phyloP scores from a whole-genome alignment of 2,329 filamentous ascomycete species.

The Botrytis medusae region DNA sequence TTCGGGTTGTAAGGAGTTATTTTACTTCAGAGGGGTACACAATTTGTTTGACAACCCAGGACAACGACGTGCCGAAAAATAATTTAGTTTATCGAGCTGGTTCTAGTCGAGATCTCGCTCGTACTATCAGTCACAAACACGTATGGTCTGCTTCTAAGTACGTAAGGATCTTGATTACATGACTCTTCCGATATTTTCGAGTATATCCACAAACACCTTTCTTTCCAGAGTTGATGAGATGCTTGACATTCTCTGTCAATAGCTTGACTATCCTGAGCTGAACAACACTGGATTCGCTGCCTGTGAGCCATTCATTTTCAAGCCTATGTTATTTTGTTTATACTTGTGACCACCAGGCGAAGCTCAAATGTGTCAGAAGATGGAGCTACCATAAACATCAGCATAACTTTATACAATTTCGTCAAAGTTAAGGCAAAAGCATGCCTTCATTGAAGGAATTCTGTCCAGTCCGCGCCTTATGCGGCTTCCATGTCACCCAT shows the following conservation, averaged over 20 bases:
- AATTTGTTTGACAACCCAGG: background rate
- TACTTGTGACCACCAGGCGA: background rate
- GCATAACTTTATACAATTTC: background rate
- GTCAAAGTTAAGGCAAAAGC: background rate
- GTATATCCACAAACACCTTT: background rate
- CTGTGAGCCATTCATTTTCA: background rate
- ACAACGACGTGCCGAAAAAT: background rate
- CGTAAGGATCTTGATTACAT: background rate
- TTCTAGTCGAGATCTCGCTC: background rate
- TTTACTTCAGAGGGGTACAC: background rate
- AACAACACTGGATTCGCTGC: background rate
- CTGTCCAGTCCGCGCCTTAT: background rate
- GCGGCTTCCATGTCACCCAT: background rate
- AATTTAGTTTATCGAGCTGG: background rate
- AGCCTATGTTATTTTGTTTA: background rate
- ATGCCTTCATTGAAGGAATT: background rate
- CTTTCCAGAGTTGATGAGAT: background rate
- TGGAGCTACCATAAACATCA: background rate
- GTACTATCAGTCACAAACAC: background rate
- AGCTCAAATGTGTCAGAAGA: background rate
- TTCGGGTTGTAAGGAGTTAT: slow-evolving; percentile 30
- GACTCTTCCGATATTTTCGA: background rate
- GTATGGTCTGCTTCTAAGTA: background rate
- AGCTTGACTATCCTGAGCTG: background rate
- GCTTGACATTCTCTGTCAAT: background rate